A percentile compares a stretch with the other conserved stretches of the same genome.
These are phyloP conservation scores for Obelidium mucronatum DNA, from an alignment of 192 early-diverging fungal species.

Conservation along the genomic window DNA sequence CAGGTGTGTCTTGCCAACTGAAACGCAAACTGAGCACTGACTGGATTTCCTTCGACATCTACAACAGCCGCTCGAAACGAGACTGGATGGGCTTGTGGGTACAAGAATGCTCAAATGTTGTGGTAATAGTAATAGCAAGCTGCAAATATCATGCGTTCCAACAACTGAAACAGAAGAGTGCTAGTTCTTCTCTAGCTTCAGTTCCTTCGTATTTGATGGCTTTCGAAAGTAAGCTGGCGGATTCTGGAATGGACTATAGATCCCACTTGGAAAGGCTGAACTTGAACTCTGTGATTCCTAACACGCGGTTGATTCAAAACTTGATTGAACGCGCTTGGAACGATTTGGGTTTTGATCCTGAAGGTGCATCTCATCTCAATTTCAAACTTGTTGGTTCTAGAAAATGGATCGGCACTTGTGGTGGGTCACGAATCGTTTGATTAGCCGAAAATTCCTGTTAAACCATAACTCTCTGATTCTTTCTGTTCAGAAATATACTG, in stretches of 20 bases:
- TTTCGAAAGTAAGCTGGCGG: not conserved
- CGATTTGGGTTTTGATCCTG: conserved; percentile 33
- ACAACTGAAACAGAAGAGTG: not conserved
- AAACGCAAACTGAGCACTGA: not conserved
- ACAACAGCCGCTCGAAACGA: not conserved
- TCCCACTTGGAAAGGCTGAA: not conserved
- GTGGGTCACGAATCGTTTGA: not conserved
- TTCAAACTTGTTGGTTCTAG: conserved; percentile 7
- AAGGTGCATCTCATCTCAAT: conserved; percentile 32
- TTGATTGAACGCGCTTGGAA: conserved; percentile 41
- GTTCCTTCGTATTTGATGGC: conserved; percentile 3
- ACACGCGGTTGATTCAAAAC: conserved; percentile 13
- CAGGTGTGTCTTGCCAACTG: not conserved
- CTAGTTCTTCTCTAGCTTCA: not conserved
- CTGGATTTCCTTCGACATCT: not conserved
- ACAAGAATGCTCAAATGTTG: conserved; percentile 33
- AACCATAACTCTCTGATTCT: not conserved
- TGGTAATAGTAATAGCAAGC: conserved; percentile 8
- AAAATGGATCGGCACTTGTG: conserved; percentile 43
- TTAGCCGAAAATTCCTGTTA: not conserved
- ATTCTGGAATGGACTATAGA: not conserved
- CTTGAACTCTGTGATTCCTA: not conserved
- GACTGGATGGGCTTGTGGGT: conserved; percentile 34
- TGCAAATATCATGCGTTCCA: not conserved
- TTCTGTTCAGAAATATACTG: conserved; percentile 19